Conservation (phyloP, 495 filamentous ascomycete species). For the Pseudomonodictys pantanalensis region DNA sequence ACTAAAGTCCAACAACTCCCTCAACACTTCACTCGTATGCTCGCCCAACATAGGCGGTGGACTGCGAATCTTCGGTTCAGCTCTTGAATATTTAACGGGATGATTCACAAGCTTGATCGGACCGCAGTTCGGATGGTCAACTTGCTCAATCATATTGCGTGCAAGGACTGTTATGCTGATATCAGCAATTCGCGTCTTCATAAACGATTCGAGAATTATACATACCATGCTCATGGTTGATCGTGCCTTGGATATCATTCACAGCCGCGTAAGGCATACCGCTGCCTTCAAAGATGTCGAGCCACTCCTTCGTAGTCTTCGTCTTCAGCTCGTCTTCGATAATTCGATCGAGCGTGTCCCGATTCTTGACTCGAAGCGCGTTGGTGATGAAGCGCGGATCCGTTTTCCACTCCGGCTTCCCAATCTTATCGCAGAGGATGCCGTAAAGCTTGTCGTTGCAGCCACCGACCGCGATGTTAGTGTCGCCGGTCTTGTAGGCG, state of each 20-base stretch:
- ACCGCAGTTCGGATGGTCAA: constrained; percentile 35
- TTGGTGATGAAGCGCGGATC: constrained; percentile 39
- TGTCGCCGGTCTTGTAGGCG: constrained; percentile 38
- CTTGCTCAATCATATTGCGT: constrained; percentile 37
- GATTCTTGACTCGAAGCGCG: constrained; percentile 36
- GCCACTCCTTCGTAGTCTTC: constrained; percentile 39
- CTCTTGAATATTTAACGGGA: constrained; percentile 39
- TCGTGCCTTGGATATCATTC: constrained; percentile 38
- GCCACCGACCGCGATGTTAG: constrained; percentile 39
- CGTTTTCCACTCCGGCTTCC: constrained; percentile 30
- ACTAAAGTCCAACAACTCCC: constrained; percentile 33
- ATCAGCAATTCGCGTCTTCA: background rate
- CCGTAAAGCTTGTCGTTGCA: constrained; percentile 41
- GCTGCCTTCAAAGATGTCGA: constrained; percentile 37
- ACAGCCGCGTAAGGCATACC: constrained; percentile 40
- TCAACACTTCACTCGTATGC: constrained; percentile 38
- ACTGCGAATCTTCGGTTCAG: constrained; percentile 31
- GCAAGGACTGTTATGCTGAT: constrained; percentile 15
- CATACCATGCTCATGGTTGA: constrained; percentile 39
- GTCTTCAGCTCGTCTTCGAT: constrained; percentile 36
- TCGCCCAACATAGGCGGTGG: constrained; percentile 39
- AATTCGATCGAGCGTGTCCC: constrained; percentile 36
- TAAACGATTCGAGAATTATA: background rate
- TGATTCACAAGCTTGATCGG: constrained; percentile 36
- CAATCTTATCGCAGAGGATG: constrained; percentile 34